Evolutionary conservation across 331 rosid genomes (phyloP).

Genomic region (Prunus yedoensis): DNA sequence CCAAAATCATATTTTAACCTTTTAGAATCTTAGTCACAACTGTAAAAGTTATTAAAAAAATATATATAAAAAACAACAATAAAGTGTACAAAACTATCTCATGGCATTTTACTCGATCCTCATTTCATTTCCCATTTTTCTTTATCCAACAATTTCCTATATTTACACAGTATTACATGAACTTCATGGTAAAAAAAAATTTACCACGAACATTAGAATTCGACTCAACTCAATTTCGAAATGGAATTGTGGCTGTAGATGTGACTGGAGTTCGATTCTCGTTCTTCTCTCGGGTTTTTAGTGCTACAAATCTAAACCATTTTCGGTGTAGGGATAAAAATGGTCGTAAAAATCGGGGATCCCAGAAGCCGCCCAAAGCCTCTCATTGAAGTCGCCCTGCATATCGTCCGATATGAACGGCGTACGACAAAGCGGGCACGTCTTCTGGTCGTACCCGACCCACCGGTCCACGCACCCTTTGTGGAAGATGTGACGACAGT

Average conservation of each 20-base stretch:
- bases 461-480: slow-evolving; percentile 79
- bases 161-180: slow-evolving; percentile 4
- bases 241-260: too few species aligned
- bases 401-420: slow-evolving; percentile 59
- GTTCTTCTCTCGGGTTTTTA: neutral
- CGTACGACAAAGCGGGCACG: slow-evolving; percentile 85
- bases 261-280: neutral
- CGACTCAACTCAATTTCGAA: neutral
- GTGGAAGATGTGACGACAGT: slow-evolving; percentile 89
- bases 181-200: neutral
- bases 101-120: neutral
- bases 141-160: slow-evolving; percentile 11
- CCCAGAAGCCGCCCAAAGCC: slow-evolving; percentile 62
- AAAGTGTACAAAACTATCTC: slow-evolving; percentile 12
- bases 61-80: too few species aligned
- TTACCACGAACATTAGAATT: neutral
- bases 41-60: too few species aligned
- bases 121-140: neutral
- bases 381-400: slow-evolving; percentile 55
- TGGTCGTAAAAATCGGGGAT: slow-evolving; percentile 45
- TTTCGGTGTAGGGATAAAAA: slow-evolving; percentile 22
- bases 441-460: slow-evolving; percentile 77
- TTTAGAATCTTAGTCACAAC: neutral
- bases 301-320: slow-evolving; percentile 39
- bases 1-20: neutral